Conservation (phyloP, 371 early-diverging fungal species). For the Circinella umbellata region DNA sequence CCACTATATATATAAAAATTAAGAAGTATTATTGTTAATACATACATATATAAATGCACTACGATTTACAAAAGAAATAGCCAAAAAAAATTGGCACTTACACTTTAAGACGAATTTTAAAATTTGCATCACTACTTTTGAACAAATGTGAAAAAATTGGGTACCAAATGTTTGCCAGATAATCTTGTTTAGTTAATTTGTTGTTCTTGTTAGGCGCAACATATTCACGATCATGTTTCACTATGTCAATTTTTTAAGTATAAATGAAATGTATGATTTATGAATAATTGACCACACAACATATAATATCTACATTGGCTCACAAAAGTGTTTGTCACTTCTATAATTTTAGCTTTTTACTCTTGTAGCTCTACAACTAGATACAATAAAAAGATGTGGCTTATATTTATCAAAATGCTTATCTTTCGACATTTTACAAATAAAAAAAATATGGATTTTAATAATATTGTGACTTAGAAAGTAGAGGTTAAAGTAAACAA, state of each 20-base stretch:
- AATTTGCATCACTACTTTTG: neutral
- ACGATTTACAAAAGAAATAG: neutral
- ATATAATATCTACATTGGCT: neutral
- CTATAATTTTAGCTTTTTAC: no score
- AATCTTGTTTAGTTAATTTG: constrained; percentile 1
- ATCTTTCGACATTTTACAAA: no score
- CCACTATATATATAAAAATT: neutral
- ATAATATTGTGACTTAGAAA: no score
- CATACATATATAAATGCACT: neutral
- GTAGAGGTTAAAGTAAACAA: no score
- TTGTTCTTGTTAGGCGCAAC: neutral
- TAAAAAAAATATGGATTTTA: no score
- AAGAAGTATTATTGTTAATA: no score
- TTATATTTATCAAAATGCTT: no score
- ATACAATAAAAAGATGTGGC: no score
- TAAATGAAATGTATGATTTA: neutral
- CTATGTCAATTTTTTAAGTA: neutral
- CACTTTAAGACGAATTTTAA: neutral
- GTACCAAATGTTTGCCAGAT: neutral
- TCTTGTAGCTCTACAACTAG: no score
- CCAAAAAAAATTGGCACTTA: neutral
- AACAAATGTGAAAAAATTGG: constrained; percentile 3
- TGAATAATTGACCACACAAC: neutral
- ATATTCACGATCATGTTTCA: constrained; percentile 8
- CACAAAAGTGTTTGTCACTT: no score